Evolutionary conservation across 495 filamentous ascomycete genomes (phyloP), one percentile per base, ranked within the genome.

Genomic region (Aspergillus olivimuriae): DNA sequence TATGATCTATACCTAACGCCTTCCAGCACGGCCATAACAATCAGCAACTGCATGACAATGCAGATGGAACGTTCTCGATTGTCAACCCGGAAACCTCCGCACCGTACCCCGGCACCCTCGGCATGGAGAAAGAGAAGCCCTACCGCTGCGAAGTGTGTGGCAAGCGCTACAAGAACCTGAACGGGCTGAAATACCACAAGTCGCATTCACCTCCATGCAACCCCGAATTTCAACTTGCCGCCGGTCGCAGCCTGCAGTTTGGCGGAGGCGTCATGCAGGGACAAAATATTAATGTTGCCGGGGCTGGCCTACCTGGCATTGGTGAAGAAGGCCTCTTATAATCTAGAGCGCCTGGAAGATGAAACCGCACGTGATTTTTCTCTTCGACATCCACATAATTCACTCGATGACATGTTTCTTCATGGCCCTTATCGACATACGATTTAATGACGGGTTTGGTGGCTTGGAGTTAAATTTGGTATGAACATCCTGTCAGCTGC

Each of bases 81-180:
- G 91, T 99, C 39, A 94, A 99, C 55, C 94, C 92, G 0, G 87
- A 95, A 50, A 97, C 94, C 4, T 89, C 87, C 17, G 73, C 85
- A 0, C 92, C 92, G 1, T 97, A 96, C 48, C 91, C 92, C 1
- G 94, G 94, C 40, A 96, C 94, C 7, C 71, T 94, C 9, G 94
- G 94, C 7, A 99, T 99, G 94, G 92, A 99, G 68, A 99, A 97
- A 62, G 89, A 96, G 69, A 99, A 99, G 65, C 92, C 92, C 4
- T 96, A 97, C 66, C 86, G 87, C 57, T 99, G 92, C 64, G 88
- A 96, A 38, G 80, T 87, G 12, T 99, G 92, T 57, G 90, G 92
- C 50, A 99, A 99, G 70, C 83, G 92, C 18, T 99, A 99, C 72
- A 99, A 99, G 81, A 99, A 99, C 58, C 65, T 99, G 38, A 99